Evolutionary conservation across 176 grass and related monocot species (phyloP).

Genomic region (Pontederia crassipes): DNA sequence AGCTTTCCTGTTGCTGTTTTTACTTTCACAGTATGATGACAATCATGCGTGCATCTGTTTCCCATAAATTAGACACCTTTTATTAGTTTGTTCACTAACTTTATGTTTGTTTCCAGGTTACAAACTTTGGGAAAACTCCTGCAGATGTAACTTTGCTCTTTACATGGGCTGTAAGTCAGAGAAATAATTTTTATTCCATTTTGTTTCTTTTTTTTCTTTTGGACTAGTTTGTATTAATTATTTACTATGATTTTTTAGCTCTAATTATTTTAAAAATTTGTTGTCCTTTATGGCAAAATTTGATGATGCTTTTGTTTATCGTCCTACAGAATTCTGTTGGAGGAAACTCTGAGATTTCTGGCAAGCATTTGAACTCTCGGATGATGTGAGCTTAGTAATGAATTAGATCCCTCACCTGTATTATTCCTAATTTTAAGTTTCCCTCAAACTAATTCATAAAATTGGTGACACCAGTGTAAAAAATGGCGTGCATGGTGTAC

Average conservation of each 20-base stretch:
- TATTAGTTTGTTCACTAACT: conserved; percentile 12
- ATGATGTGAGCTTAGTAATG: conserved; percentile 63
- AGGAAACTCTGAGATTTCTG: conserved; percentile 82
- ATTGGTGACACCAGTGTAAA: conserved; percentile 37
- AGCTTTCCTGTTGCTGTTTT: conserved; percentile 87
- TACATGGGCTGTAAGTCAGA: conserved; percentile 87
- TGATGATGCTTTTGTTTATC: background rate
- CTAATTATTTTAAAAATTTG: background rate
- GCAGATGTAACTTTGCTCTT: conserved; percentile 85
- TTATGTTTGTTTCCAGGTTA: conserved; percentile 45
- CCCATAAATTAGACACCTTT: background rate
- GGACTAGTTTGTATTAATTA: background rate
- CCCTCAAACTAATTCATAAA: background rate
- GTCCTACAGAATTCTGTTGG: conserved; percentile 71
- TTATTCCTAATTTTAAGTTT: background rate
- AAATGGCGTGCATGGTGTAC: conserved; percentile 67
- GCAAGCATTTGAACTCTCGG: conserved; percentile 70
- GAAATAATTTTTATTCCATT: too few species aligned
- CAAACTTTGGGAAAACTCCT: conserved; percentile 50
- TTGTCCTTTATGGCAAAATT: background rate
- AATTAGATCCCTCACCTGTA: background rate
- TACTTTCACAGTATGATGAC: conserved; percentile 54
- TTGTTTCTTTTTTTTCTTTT: too few species aligned
- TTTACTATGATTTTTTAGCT: background rate
- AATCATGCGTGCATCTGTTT: background rate